A percentile compares a stretch with the other conserved stretches of the same genome.
These are phyloP conservation scores for Trametes maxima DNA, from an alignment of 768 basidiomycete species.

Conservation along the genomic window DNA sequence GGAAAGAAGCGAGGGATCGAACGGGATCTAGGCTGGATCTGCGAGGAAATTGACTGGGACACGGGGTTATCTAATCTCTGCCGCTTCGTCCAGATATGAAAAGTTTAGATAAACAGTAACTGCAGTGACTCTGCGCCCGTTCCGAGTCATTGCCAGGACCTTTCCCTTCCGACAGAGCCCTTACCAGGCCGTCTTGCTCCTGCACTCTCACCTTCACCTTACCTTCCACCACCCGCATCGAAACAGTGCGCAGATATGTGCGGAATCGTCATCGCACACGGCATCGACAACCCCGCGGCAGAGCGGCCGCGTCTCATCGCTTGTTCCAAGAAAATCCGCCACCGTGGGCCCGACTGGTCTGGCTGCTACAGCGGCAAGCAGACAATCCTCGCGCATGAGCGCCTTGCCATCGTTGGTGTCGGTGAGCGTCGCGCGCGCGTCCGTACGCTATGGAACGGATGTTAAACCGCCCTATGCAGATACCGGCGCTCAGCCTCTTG, in stretches of 20 bases:
- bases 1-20: constrained; percentile 6
- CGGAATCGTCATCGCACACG: constrained; percentile 88
- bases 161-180: background rate
- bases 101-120: constrained; percentile 15
- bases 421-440: constrained; percentile 54
- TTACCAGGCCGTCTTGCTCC: background rate
- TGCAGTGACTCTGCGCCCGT: background rate
- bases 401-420: constrained; percentile 96
- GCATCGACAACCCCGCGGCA: constrained; percentile 66
- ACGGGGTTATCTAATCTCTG: constrained; percentile 22
- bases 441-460: no score
- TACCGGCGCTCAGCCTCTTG: constrained; percentile 93
- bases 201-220: background rate
- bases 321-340: constrained; percentile 86
- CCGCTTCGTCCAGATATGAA: background rate
- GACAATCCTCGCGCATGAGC: constrained; percentile 88
- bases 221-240: background rate
- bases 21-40: constrained; percentile 5
- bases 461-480: constrained; percentile 50
- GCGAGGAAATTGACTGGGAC: background rate
- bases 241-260: constrained; percentile 62
- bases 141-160: constrained; percentile 20
- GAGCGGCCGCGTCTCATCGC: constrained; percentile 79
- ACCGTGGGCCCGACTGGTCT: constrained; percentile 98
- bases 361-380: constrained; percentile 89